Conservation (phyloP, 805 yeast genomes). For the Tetrapisispora arboricola region DNA sequence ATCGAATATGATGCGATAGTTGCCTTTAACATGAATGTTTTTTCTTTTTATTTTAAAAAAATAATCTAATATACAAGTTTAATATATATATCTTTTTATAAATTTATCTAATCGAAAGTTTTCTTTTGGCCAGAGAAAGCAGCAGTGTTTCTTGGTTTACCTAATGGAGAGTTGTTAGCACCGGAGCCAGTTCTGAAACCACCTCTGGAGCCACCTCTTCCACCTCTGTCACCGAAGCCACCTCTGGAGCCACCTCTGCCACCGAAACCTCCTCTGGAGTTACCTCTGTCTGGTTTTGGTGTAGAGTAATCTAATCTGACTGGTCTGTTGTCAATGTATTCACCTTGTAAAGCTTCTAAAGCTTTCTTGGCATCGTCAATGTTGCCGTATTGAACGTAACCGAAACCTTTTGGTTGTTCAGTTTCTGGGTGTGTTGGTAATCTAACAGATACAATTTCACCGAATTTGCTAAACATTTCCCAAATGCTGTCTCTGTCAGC, state of each 20-base stretch:
- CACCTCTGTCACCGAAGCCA: conserved; percentile 20
- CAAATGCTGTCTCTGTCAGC: conserved; percentile 72
- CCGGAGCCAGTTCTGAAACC: conserved; percentile 40
- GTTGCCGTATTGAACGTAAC: conserved; percentile 84
- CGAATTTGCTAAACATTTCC: conserved; percentile 64
- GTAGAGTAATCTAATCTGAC: conserved; percentile 91
- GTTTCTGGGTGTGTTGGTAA: conserved; percentile 98
- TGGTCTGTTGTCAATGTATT: conserved; percentile 81
- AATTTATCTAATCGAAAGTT: conserved; percentile 55
- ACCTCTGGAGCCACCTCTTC: conserved; percentile 35
- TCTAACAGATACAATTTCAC: conserved; percentile 80
- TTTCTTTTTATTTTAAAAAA: too few relatives aligned
- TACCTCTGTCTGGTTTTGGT: conserved; percentile 58
- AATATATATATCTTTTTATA: too few relatives aligned
- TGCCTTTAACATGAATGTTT: neutral
- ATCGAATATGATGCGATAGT: too few relatives aligned
- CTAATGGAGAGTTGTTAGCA: conserved; percentile 55
- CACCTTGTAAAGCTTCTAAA: conserved; percentile 77
- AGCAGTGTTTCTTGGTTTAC: conserved; percentile 32
- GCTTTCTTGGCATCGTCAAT: conserved; percentile 89
- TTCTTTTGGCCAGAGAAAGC: conserved; percentile 79
- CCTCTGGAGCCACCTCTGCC: conserved; percentile 29
- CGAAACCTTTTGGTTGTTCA: conserved; percentile 98
- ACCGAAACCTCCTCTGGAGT: conserved; percentile 35
- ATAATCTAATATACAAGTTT: neutral